Base-by-base conservation (phyloP, 106 monocot species). In the Dioscorea alata region DNA sequence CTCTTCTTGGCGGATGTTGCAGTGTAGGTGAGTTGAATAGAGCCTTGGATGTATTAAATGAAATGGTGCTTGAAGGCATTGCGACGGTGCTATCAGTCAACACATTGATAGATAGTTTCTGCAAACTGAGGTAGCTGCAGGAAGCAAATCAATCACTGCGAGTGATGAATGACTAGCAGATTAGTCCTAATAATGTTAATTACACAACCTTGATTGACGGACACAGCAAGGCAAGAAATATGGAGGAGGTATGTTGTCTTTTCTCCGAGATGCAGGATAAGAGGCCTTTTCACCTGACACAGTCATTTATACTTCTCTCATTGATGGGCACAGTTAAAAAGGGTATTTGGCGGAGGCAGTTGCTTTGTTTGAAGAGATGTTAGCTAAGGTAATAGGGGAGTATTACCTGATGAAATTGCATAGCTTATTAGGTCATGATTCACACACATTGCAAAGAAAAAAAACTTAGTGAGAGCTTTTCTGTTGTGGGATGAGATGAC, bases 231-330 rank as follows among this genome's bases (percentile, higher is more conserved):
- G 79, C 59, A 31, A 81, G 78, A 61, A 79, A 82, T 28, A 66
- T 88, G 68, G 79, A 79, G 9, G 73, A 77, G 60, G 90, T 83
- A 50, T 73, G 50, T 67, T 35, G 52, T 14, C 16, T 94, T 61
- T 84, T 94, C 21, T 51, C 50, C 17, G 83, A 90, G 50, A 84
- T 94, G 86, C 79, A 88, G 69, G 71, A 88, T 50, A 81, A 70
- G 50, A 80, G 70, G 23, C 50, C n/a, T n/a, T 85, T 8, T 58
- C 66, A 57, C 80, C 90, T 25, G 83, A 83, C 57, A 48, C 63
- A 13, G 28, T 83, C 34, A 83, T 83, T 12, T 90, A 85, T 66
- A 90, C 90, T 54, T 80, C 85, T 49, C 79, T 83, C 60, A 83
- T 85, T 33, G 71, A 74, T 76, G 90, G 75, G 0, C 76, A 85